Base-by-base conservation (phyloP, 441 rosid genomes). In the Erysimum cheiri region DNA sequence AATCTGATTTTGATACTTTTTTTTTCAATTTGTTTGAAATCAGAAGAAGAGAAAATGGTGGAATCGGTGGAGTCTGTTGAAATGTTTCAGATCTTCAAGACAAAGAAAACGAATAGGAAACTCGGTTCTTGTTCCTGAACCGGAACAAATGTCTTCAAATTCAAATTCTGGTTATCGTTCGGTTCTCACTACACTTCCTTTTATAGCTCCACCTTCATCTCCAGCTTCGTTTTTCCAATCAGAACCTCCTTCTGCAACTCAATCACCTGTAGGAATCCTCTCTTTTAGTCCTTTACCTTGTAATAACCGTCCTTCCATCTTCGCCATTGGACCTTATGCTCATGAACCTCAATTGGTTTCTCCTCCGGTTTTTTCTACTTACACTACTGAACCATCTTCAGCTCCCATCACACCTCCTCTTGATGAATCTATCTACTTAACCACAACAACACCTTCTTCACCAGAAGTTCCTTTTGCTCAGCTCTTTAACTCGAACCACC, bases 391-490 rank as follows among this genome's bases (percentile, higher is more conserved):
- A 82, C 98, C 98, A 22, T 94, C 98, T 53, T 89, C 98, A 33
- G 92, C 98, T 63, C 97, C 97, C 4, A 74, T 91, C 62, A 94
- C 97, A 35, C 98, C 98, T 7, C 98, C 97, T 39, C 88, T 85
- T 0, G 80, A 94, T 0, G 80, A 94, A 61, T 91, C 91, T 31
- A 72, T 89, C 74, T 90, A 89, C 80, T 75, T 88, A 78, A 87
- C 92, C 56, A 71, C 65, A 3, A 75, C 78, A n/a, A 88, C 91
- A 10, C 98, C 98, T 19, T 91, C 98, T 62, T 94, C 98, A 0
- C 98, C 98, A 0, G 97, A 91, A 84, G 96, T 94, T 24, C 98
- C 98, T 41, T 94, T 94, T 79, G 98, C 98, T 37, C 96, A 78
- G 78, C 72, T 93, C 37, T 81, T 91, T 70, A 88, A 86, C 66